These are phyloP conservation scores for Rhodotorula babjevae DNA, from an alignment of 768 basidiomycete genomes.

Conservation along the genomic window DNA sequence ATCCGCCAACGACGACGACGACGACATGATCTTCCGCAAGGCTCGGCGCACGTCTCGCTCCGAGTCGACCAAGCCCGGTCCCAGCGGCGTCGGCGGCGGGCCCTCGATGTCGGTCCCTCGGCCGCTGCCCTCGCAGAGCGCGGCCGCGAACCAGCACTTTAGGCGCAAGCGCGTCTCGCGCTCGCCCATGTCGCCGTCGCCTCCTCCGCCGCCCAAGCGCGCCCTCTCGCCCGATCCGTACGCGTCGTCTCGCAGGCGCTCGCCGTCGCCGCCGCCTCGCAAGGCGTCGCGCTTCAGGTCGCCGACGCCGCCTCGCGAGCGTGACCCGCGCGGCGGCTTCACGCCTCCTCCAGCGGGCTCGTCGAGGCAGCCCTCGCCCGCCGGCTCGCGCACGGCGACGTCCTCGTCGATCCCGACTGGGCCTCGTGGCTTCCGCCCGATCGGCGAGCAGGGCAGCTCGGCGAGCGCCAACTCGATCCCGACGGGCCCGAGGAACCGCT, in stretches of 20 bases:
- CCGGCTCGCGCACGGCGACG: neutral
- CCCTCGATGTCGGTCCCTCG: neutral
- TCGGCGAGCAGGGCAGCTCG: neutral
- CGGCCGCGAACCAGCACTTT: neutral
- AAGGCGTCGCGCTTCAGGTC: neutral
- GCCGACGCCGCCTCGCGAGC: constrained; percentile 1
- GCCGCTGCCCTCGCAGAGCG: neutral
- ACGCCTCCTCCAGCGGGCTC: neutral
- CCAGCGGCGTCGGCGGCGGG: too few relatives aligned
- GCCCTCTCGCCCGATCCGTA: neutral
- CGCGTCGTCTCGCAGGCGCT: neutral
- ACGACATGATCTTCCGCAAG: constrained; percentile 20
- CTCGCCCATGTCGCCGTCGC: constrained; percentile 2
- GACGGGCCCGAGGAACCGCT: constrained; percentile 6
- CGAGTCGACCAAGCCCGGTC: neutral
- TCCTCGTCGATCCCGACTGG: constrained; percentile 1
- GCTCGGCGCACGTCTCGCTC: neutral
- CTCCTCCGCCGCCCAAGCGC: neutral
- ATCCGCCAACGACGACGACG: constrained; percentile 6
- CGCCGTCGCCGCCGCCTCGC: neutral
- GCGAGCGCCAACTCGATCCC: neutral
- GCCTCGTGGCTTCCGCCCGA: constrained; percentile 5
- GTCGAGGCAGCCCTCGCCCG: too few relatives aligned
- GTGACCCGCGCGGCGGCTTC: neutral
- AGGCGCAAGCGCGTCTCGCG: neutral